These are phyloP conservation scores for Penicillium sp. DNA, from an alignment of 2,329 filamentous ascomycete species.

Conservation along the genomic window DNA sequence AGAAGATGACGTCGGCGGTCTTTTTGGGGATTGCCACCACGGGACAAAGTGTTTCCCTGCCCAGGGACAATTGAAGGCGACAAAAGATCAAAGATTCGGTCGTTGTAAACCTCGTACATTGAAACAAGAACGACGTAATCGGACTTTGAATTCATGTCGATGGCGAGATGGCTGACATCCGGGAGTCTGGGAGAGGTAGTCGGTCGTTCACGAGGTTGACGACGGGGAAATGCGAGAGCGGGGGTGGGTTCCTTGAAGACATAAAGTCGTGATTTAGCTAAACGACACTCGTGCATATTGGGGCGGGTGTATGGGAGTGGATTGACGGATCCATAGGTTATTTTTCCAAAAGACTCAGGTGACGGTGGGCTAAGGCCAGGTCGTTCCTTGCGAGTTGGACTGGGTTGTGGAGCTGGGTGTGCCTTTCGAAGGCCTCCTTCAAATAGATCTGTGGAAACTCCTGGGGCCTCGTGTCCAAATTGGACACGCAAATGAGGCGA, in stretches of 20 bases:
- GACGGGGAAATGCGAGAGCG: constrained; percentile 60
- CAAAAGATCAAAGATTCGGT: constrained; percentile 93
- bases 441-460: constrained; percentile 6
- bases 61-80: constrained; percentile 57
- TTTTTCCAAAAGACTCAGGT: constrained; percentile 18
- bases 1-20: constrained; percentile 79
- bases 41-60: constrained; percentile 42
- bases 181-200: constrained; percentile 75
- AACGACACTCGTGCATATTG: constrained; percentile 27
- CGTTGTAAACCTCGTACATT: constrained; percentile 99
- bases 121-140: constrained; percentile 90
- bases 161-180: constrained; percentile 70
- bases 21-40: constrained; percentile 59
- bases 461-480: constrained; percentile 21
- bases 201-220: constrained; percentile 67
- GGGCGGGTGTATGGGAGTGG: constrained; percentile 33
- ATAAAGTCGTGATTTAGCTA: constrained; percentile 44
- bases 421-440: constrained; percentile 20
- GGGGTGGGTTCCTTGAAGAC: constrained; percentile 60
- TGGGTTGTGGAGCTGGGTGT: not conserved
- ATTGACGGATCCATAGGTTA: constrained; percentile 16
- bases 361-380: constrained; percentile 4
- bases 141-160: constrained; percentile 68
- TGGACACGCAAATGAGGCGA: constrained; percentile 20
- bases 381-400: constrained; percentile 12